These are phyloP conservation scores for Trametes sanguinea DNA, from an alignment of 768 basidiomycete species.

Conservation along the genomic window DNA sequence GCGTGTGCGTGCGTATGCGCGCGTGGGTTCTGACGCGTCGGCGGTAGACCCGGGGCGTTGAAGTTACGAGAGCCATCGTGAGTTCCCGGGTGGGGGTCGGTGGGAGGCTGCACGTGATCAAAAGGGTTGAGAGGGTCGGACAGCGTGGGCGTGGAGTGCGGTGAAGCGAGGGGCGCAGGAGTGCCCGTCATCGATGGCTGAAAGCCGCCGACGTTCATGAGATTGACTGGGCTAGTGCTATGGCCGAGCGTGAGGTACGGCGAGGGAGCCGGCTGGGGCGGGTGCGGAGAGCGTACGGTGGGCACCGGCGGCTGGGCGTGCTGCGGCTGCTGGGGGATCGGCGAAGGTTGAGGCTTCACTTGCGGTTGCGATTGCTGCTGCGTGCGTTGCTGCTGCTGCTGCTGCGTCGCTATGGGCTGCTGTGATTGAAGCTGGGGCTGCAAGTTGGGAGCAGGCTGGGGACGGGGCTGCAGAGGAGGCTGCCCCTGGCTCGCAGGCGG, in stretches of 20 bases:
- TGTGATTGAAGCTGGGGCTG: constrained; percentile 22
- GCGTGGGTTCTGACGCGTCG: constrained; percentile 25
- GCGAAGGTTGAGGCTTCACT: constrained; percentile 17
- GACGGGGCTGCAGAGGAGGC: constrained; percentile 29
- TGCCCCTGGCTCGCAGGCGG: constrained; percentile 16
- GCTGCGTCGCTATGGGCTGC: constrained; percentile 19
- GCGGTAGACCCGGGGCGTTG: constrained; percentile 20
- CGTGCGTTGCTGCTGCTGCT: constrained; percentile 1
- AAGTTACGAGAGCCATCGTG: constrained; percentile 23
- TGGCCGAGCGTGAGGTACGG: constrained; percentile 27
- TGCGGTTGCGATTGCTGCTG: constrained; percentile 15
- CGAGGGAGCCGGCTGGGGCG: constrained; percentile 31
- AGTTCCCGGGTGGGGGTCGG: constrained; percentile 20
- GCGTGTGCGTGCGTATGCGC: constrained; percentile 10
- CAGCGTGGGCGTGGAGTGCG: constrained; percentile 19
- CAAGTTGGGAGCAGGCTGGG: constrained; percentile 23
- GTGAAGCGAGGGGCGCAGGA: constrained; percentile 26
- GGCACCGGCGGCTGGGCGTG: constrained; percentile 26
- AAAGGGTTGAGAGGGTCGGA: constrained; percentile 23
- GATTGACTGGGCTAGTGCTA: constrained; percentile 26
- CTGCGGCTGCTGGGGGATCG: constrained; percentile 25
- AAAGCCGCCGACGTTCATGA: constrained; percentile 36
- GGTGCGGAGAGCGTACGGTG: constrained; percentile 24
- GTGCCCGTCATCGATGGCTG: constrained; percentile 32
- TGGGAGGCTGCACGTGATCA: constrained; percentile 12